Percentiles rank a stretch among this genome's conserved stretches.
Evolutionary conservation across 2,329 filamentous ascomycete genomes (phyloP).

Genomic region (Dactylellina sp.): DNA sequence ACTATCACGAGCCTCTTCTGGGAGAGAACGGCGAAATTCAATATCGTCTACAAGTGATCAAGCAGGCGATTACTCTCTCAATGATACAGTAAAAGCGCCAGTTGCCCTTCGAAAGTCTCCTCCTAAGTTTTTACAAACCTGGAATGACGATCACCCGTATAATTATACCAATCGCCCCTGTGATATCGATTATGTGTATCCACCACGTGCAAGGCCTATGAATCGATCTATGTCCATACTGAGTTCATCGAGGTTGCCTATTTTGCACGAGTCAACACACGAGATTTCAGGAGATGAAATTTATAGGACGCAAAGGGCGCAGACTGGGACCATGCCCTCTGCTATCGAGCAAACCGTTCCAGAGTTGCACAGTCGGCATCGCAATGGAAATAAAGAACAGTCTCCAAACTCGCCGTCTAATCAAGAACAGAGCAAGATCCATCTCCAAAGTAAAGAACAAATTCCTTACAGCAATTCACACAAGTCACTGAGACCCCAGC

Average conservation of each 20-base stretch:
- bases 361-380: slow-evolving; percentile 14
- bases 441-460: background rate
- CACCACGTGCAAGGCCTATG: slow-evolving; percentile 15
- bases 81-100: slow-evolving; percentile 41
- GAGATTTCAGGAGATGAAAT: slow-evolving; percentile 36
- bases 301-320: slow-evolving; percentile 9
- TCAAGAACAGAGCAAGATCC: background rate
- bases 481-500: background rate
- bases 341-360: background rate
- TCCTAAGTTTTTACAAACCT: slow-evolving; percentile 45
- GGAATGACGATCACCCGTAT: slow-evolving; percentile 47
- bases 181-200: slow-evolving; percentile 28
- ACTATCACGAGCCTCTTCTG: slow-evolving; percentile 34
- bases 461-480: background rate
- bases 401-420: background rate
- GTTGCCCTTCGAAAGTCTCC: slow-evolving; percentile 47
- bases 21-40: slow-evolving; percentile 47
- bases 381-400: slow-evolving; percentile 15
- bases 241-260: slow-evolving; percentile 38
- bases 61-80: slow-evolving; percentile 11
- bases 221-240: slow-evolving; percentile 39
- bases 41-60: slow-evolving; percentile 36
- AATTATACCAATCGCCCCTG: slow-evolving; percentile 29
- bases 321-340: slow-evolving; percentile 20
- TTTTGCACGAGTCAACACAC: slow-evolving; percentile 48